These are phyloP conservation scores for Podospora tetraspora DNA, from an alignment of 495 filamentous ascomycete genomes.

Conservation along the genomic window DNA sequence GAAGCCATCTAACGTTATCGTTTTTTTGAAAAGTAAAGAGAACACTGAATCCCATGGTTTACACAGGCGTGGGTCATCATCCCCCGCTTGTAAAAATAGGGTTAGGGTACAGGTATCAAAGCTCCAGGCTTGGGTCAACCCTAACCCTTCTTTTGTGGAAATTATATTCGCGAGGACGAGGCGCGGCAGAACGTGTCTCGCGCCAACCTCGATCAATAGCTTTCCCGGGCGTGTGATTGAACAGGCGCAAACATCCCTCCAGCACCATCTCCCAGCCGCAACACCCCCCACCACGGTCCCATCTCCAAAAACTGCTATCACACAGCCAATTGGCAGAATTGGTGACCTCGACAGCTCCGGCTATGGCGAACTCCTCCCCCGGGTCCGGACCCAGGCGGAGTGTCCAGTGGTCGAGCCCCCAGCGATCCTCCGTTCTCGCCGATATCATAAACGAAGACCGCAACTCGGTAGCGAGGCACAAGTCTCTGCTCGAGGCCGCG, in stretches of 20 bases:
- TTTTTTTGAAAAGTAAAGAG: neutral
- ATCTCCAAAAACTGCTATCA: neutral
- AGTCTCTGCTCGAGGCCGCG: constrained; percentile 57
- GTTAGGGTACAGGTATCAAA: neutral
- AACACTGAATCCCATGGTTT: neutral
- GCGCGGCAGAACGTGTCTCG: neutral
- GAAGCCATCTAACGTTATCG: neutral
- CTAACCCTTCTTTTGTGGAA: neutral
- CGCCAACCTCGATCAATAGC: neutral
- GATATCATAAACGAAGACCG: constrained; percentile 35
- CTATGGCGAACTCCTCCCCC: constrained; percentile 39
- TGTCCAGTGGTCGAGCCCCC: constrained; percentile 33
- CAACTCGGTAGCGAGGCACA: constrained; percentile 49
- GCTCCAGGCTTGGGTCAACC: neutral
- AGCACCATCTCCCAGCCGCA: neutral
- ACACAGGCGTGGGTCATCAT: neutral
- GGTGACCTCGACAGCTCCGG: neutral
- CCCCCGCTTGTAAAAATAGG: neutral
- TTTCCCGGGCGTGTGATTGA: neutral
- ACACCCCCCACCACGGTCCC: neutral
- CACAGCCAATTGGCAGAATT: neutral
- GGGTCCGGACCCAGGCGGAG: constrained; percentile 28
- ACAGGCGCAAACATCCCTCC: neutral
- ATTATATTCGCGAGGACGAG: neutral
- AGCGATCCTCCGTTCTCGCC: constrained; percentile 27